Evolutionary conservation across 2,329 filamentous ascomycete species (phyloP), one percentile per base, ranked within the genome.

Genomic region (Diaporthe eres): DNA sequence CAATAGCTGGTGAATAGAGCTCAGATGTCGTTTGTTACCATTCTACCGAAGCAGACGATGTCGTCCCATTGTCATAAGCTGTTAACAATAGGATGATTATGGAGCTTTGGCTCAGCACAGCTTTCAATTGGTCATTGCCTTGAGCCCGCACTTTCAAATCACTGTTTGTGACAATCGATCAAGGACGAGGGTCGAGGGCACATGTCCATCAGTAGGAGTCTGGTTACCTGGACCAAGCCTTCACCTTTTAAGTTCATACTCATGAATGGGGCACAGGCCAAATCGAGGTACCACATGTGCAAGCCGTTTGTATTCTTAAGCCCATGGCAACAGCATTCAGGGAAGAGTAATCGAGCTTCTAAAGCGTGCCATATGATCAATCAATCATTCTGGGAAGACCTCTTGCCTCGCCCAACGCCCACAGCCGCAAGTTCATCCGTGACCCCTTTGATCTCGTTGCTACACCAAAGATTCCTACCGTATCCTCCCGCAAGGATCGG

Each of bases 361-460:
- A n/a, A 28, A 28, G 1, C 53, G 22, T 53, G 3, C 19, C 9
- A 34, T 13, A 2, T 12, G 25, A 28, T 37, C 53, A 2, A 39
- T 63, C 31, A 51, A 15, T 13, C 39, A 37, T 63, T 13, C 57
- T 49, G 31, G 2, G 9, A 10, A 39, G 17, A 28, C 19, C 79
- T 76, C 65, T 49, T 77, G 34, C 80, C 77, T 39, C 82, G 81
- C 55, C 77, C 72, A 57, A 58, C 51, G 3, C 72, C 73, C 4
- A 76, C 25, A 13, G 77, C 67, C 9, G 60, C 78, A 63, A 87
- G 78, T 57, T 82, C 80, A 77, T 89, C 87, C 19, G 88, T 90
- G 61, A 89, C 85, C 0, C 88, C 89, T 28, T 81, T 80, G 49
- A 90, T 87, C 80, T 86, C 85, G 72, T 88, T 87, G 67, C 80